Conservation (phyloP, 192 early-diverging fungal genomes). For the Linnemannia elongata region DNA sequence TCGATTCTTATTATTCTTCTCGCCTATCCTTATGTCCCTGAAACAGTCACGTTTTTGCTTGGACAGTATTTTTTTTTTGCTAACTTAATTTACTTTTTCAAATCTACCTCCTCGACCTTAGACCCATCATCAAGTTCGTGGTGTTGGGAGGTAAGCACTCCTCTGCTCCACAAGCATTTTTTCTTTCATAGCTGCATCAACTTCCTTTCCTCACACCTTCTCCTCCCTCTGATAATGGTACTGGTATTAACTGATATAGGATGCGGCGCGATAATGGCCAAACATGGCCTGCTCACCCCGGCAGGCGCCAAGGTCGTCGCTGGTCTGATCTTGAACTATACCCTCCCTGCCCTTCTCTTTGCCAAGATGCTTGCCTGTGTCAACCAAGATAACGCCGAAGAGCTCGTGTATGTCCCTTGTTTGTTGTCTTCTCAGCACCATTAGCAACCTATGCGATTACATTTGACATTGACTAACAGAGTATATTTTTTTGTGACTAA, state of each 20-base stretch:
- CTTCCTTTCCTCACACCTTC: not conserved
- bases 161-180: not conserved
- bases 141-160: slow-evolving; percentile 35
- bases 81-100: not conserved
- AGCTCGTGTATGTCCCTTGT: slow-evolving; percentile 28
- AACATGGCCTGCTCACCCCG: slow-evolving; percentile 44
- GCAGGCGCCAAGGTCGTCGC: slow-evolving; percentile 48
- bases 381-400: slow-evolving; percentile 18
- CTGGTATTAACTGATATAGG: not conserved
- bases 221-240: not conserved
- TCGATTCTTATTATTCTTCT: no score
- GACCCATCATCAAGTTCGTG: slow-evolving; percentile 54
- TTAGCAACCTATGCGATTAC: not conserved
- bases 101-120: not conserved
- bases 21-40: not conserved
- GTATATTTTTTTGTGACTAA: not conserved
- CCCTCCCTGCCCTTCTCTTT: slow-evolving; percentile 48
- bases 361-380: slow-evolving; percentile 50
- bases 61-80: not conserved
- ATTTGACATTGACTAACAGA: not conserved
- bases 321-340: slow-evolving; percentile 48
- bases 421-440: no score
- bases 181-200: no score
- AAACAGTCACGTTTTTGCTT: not conserved
- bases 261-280: slow-evolving; percentile 55